A percentile compares a stretch with the other conserved stretches of the same genome.
phyloP scores from a whole-genome alignment of 2,329 filamentous ascomycete species.

The Eutypella sp. region DNA sequence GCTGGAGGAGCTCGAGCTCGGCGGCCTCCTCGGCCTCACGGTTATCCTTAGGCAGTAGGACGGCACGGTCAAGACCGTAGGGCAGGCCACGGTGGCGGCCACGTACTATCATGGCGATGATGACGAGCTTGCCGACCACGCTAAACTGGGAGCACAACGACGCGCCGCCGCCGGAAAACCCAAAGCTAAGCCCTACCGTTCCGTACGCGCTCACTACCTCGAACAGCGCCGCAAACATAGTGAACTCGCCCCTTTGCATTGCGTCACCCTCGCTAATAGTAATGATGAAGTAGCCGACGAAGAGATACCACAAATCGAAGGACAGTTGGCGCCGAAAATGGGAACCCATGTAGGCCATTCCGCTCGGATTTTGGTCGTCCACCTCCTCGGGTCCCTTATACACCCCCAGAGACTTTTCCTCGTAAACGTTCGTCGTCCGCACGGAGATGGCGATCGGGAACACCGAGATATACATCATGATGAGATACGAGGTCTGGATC shows the following conservation, averaged over 20 bases:
- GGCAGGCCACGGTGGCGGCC: slow-evolving; percentile 64
- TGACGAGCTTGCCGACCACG: slow-evolving; percentile 64
- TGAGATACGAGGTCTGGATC: slow-evolving; percentile 87
- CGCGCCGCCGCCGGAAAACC: slow-evolving; percentile 69
- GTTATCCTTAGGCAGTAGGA: slow-evolving; percentile 53
- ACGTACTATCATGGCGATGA: slow-evolving; percentile 65
- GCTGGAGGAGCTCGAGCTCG: slow-evolving; percentile 35
- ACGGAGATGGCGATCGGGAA: slow-evolving; percentile 96
- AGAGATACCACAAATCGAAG: slow-evolving; percentile 97
- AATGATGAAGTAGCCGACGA: slow-evolving; percentile 88
- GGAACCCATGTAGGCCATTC: slow-evolving; percentile 79
- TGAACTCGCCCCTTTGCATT: slow-evolving; percentile 59
- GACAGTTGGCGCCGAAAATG: slow-evolving; percentile 91
- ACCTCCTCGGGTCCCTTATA: slow-evolving; percentile 51
- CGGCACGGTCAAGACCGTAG: slow-evolving; percentile 60
- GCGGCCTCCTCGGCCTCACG: slow-evolving; percentile 50
- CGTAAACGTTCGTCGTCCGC: slow-evolving; percentile 91
- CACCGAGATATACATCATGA: slow-evolving; percentile 99
- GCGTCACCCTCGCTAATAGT: slow-evolving; percentile 77
- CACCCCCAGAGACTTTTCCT: slow-evolving; percentile 79
- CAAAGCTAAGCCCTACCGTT: slow-evolving; percentile 86
- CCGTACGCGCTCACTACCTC: slow-evolving; percentile 90
- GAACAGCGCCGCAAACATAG: slow-evolving; percentile 69
- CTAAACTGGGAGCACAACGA: slow-evolving; percentile 81
- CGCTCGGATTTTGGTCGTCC: slow-evolving; percentile 47